Evolutionary conservation across 495 filamentous ascomycete species (phyloP).

Genomic region (Parachaetomium inaequale): DNA sequence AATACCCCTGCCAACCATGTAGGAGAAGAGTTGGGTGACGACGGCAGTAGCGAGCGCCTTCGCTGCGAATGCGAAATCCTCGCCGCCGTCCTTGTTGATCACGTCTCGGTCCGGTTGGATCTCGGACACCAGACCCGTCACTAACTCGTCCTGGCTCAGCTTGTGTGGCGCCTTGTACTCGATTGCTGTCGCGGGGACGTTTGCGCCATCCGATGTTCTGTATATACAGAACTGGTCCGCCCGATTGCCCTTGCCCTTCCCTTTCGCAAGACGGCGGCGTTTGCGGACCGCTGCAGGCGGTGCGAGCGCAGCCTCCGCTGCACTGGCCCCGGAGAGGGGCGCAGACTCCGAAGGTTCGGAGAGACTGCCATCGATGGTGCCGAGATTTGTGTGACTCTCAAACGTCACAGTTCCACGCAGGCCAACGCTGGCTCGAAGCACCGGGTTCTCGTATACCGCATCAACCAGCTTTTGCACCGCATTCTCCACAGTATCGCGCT

Average conservation of each 20-base stretch:
- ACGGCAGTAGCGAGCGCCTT: constrained; percentile 37
- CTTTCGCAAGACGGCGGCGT: constrained; percentile 17
- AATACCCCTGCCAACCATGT: constrained; percentile 45
- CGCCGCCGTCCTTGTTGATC: constrained; percentile 30
- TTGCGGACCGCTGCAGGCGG: constrained; percentile 10
- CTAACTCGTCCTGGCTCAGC: constrained; percentile 31
- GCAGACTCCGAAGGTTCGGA: constrained; percentile 18
- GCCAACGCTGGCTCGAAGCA: constrained; percentile 27
- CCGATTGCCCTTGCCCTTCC: constrained; percentile 26
- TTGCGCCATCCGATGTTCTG: constrained; percentile 27
- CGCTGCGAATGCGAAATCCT: constrained; percentile 25
- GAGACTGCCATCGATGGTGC: constrained; percentile 14
- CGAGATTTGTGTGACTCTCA: constrained; percentile 37
- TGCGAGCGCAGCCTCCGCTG: constrained; percentile 15
- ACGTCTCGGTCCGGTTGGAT: constrained; percentile 31
- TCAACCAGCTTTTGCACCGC: constrained; percentile 30
- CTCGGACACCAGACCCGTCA: constrained; percentile 28
- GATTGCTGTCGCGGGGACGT: constrained; percentile 33
- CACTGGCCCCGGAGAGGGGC: constrained; percentile 18
- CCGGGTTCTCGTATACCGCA: constrained; percentile 23
- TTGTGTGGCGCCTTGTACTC: constrained; percentile 49
- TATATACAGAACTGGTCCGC: constrained; percentile 48
- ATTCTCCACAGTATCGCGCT: constrained; percentile 31
- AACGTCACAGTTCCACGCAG: constrained; percentile 34
- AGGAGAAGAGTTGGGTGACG: constrained; percentile 47